Base-by-base conservation (phyloP, 73 alveolate genomes). In the Tetrahymena thermophila region DNA sequence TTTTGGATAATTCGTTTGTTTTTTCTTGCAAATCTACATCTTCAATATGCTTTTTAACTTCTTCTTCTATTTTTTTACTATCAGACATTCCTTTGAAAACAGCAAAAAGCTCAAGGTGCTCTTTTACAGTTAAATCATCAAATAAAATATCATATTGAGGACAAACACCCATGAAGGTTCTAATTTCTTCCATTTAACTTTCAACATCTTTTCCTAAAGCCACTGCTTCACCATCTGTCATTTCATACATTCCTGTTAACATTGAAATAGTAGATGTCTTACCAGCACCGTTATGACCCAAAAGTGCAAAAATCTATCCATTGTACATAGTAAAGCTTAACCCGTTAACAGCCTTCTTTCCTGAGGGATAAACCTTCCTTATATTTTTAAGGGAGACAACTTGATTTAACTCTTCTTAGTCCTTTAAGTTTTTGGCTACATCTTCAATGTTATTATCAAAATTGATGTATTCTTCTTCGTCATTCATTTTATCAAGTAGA, bases 231-330 rank as follows among this genome's bases (percentile, higher is more conserved):
- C 99, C 99, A 83, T 93, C 35, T 15, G 98, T 95, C 21, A 98
- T 85, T 84, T 95, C 96, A 50, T 97, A 85, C 57, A 98, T 93
- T 0, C 99, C 99, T 28, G 99, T 97, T 13, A 98, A 94, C 99
- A 98, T 98, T 19, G 99, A 96, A 94, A 99, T 98, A 35, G 99
- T 98, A 2, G 99, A 97, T 0, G 99, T 98, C 96, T 99, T 99
- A 35, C 99, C 99, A 44, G 99, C 99, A 3, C 99, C 99, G 94
- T 99, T 99, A 95, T 99, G 99, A 38, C 99, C 99, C 31, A 99
- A 97, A 58, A 99, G 96, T 5, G 99, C 99, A 96, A 98, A 98
- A 11, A 99, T 99, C 95, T 99, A 98, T 23, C 99, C 99, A 83
- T 96, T 96, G 96, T 98, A 99, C 97, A 98, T 98, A 25, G 99